These are phyloP conservation scores for Aspergillus thermomutatus DNA, from an alignment of 2,329 filamentous ascomycete species.

Conservation along the genomic window DNA sequence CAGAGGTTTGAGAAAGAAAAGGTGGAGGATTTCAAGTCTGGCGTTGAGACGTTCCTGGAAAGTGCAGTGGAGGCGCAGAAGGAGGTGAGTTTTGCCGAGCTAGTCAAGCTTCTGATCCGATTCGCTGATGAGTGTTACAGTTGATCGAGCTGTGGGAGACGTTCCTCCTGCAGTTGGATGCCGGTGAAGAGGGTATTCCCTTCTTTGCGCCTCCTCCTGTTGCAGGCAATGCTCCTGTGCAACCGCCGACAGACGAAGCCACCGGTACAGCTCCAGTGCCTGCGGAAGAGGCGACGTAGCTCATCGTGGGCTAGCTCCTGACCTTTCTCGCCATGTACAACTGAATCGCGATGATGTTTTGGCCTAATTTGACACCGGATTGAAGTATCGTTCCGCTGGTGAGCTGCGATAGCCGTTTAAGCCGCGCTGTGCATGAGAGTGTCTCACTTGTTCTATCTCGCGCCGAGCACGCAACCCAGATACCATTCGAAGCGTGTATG, in stretches of 20 bases:
- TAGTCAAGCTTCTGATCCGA: background rate
- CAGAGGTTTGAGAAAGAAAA: constrained; percentile 96
- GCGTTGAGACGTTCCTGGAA: constrained; percentile 95
- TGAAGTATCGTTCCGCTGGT: background rate
- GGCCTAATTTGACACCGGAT: background rate
- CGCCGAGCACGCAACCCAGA: background rate
- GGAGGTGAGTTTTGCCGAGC: constrained; percentile 62
- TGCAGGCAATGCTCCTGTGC: constrained; percentile 15
- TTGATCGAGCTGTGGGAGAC: constrained; percentile 95
- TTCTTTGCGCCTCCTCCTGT: constrained; percentile 38
- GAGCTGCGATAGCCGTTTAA: background rate
- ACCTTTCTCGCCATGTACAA: constrained; percentile 12
- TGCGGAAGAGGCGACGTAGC: constrained; percentile 17
- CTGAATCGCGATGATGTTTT: constrained; percentile 10
- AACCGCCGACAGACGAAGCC: constrained; percentile 13
- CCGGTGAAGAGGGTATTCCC: constrained; percentile 72
- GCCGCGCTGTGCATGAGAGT: too few species aligned
- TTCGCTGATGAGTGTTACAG: constrained; percentile 44
- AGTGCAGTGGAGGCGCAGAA: constrained; percentile 97
- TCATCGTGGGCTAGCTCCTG: background rate
- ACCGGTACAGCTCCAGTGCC: constrained; percentile 8
- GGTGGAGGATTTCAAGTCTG: constrained; percentile 98
- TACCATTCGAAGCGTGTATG: background rate
- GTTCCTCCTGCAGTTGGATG: constrained; percentile 91
- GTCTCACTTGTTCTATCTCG: background rate